These are phyloP conservation scores for Auricularia sp. DNA, from an alignment of 768 basidiomycete genomes.

Conservation along the genomic window DNA sequence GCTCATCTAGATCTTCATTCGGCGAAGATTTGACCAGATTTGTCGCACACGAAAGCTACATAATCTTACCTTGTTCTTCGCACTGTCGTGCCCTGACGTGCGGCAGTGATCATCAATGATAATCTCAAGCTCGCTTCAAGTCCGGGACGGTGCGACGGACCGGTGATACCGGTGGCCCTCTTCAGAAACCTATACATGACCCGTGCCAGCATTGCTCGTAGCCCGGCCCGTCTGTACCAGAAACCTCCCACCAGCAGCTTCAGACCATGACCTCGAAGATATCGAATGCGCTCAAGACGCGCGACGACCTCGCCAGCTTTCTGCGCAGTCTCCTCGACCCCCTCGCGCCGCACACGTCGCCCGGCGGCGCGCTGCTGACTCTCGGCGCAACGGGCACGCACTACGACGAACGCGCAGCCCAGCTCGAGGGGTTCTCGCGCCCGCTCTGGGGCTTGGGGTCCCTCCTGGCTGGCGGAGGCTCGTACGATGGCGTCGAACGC, in stretches of 20 bases:
- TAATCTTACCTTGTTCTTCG: too few species aligned
- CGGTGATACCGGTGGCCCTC: too few species aligned
- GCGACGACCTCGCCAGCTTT: constrained; percentile 47
- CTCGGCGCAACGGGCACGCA: constrained; percentile 56
- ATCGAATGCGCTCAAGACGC: constrained; percentile 50
- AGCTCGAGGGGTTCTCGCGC: constrained; percentile 67
- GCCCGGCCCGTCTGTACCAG: neutral
- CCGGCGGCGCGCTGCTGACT: constrained; percentile 62
- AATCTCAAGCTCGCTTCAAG: too few species aligned
- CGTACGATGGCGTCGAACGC: constrained; percentile 46
- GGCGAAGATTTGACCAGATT: too few species aligned
- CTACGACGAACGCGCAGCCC: constrained; percentile 56
- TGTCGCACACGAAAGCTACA: too few species aligned
- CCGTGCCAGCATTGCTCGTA: neutral
- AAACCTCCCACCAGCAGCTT: neutral
- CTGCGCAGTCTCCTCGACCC: constrained; percentile 54
- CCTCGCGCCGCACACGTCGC: constrained; percentile 57
- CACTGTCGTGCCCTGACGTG: too few species aligned
- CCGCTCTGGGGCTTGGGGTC: constrained; percentile 70
- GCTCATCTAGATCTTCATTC: too few species aligned
- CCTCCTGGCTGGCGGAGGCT: constrained; percentile 52
- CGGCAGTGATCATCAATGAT: too few species aligned
- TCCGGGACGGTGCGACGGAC: too few species aligned
- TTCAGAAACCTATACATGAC: too few species aligned
- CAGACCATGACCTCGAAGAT: constrained; percentile 14